phyloP scores from a whole-genome alignment of 2,329 filamentous ascomycete genomes.

The Phyllosticta ampelicida region DNA sequence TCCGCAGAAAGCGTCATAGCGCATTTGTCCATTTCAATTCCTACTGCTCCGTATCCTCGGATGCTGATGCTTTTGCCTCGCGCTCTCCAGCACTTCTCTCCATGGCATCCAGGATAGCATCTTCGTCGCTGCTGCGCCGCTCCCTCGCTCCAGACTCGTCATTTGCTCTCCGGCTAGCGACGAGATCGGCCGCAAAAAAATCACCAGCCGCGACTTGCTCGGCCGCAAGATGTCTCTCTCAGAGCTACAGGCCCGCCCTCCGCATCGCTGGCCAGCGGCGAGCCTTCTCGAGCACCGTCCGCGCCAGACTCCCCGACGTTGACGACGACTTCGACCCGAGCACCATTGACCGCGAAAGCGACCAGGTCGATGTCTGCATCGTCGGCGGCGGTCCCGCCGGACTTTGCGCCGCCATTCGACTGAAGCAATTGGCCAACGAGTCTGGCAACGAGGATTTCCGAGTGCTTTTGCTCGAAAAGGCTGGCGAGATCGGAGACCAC shows the following conservation, averaged over 20 bases:
- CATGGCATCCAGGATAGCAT: slow-evolving; percentile 10
- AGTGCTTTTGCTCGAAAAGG: slow-evolving; percentile 87
- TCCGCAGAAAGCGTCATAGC: slow-evolving; percentile 8
- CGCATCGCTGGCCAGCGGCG: slow-evolving; percentile 29
- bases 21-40: neutral
- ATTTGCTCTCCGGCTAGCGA: neutral
- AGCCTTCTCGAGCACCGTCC: slow-evolving; percentile 24
- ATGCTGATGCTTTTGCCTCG: slow-evolving; percentile 1
- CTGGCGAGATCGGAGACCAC: slow-evolving; percentile 87
- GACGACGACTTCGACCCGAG: slow-evolving; percentile 34
- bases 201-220: neutral
- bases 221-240: neutral
- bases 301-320: slow-evolving; percentile 24
- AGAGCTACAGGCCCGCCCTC: slow-evolving; percentile 20
- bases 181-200: neutral
- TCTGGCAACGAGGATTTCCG: slow-evolving; percentile 93
- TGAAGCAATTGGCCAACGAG: slow-evolving; percentile 92
- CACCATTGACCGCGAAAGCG: slow-evolving; percentile 71
- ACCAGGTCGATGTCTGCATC: slow-evolving; percentile 94
- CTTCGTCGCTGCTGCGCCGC: slow-evolving; percentile 1
- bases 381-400: slow-evolving; percentile 93
- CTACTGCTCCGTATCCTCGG: slow-evolving; percentile 6
- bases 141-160: neutral
- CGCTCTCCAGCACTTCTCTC: neutral
- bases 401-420: slow-evolving; percentile 79